phyloP scores from a whole-genome alignment of 352 stramenopile species.

The Saprolegnia diclina region DNA sequence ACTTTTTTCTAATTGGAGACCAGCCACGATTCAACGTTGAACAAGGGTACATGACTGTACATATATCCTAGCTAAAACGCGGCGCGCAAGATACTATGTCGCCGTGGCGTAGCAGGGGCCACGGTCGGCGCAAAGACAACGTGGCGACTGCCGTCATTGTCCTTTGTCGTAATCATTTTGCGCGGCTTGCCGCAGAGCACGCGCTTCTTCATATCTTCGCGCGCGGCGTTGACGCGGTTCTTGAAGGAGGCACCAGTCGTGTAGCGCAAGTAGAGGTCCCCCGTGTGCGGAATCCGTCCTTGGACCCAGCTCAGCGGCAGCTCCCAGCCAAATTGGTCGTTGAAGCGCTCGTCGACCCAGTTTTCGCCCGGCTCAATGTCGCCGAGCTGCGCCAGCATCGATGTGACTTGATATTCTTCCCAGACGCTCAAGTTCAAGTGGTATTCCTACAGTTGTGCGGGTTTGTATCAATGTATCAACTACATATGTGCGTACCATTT shows the following conservation, averaged over 20 bases:
- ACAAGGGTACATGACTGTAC: no score
- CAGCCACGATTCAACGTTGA: no score
- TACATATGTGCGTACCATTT: no score
- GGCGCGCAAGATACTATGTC: background rate
- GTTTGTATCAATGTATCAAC: no score
- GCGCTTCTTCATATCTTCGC: slow-evolving; percentile 23
- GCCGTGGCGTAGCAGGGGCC: no score
- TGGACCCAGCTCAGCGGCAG: slow-evolving; percentile 28
- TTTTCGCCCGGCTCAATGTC: slow-evolving; percentile 29
- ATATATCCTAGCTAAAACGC: no score
- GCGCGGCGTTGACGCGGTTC: slow-evolving; percentile 19
- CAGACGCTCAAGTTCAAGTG: slow-evolving; percentile 25
- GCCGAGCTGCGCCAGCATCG: slow-evolving; percentile 21
- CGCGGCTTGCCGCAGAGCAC: slow-evolving; percentile 17
- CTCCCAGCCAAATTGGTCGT: slow-evolving; percentile 26
- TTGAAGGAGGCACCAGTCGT: slow-evolving; percentile 21
- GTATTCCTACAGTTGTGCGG: slow-evolving; percentile 25
- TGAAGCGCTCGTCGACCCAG: slow-evolving; percentile 29
- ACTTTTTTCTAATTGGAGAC: background rate
- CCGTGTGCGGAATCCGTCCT: slow-evolving; percentile 19
- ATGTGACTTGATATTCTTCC: slow-evolving; percentile 27
- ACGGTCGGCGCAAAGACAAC: background rate
- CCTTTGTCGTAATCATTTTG: background rate
- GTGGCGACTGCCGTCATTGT: background rate
- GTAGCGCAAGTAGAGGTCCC: slow-evolving; percentile 25